Evolutionary conservation across 805 yeast species (phyloP).

Genomic region (Ogataea henricii): DNA sequence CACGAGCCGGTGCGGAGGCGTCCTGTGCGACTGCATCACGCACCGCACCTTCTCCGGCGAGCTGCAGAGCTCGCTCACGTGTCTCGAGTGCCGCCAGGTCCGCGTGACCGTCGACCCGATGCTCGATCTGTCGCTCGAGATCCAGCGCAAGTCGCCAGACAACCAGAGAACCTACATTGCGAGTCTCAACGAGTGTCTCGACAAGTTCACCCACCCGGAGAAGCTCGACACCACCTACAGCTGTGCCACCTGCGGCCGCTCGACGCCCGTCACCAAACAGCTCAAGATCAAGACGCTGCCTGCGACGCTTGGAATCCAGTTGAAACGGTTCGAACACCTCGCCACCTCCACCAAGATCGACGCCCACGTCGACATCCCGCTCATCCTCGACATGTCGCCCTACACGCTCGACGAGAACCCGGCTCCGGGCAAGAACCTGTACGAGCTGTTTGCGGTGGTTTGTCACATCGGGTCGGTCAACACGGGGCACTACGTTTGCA

Average conservation of each 20-base stretch:
- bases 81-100: slow-evolving; percentile 64
- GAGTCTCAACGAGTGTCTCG: slow-evolving; percentile 63
- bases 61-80: slow-evolving; percentile 75
- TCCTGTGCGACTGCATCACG: slow-evolving; percentile 70
- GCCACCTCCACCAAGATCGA: slow-evolving; percentile 70
- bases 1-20: slow-evolving; percentile 27
- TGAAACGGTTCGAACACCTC: slow-evolving; percentile 75
- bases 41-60: slow-evolving; percentile 85
- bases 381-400: slow-evolving; percentile 67
- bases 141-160: slow-evolving; percentile 40
- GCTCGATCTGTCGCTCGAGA: slow-evolving; percentile 84
- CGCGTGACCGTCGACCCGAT: slow-evolving; percentile 84
- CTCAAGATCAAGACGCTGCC: slow-evolving; percentile 71
- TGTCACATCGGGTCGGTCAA: slow-evolving; percentile 91
- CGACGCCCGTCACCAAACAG: slow-evolving; percentile 70
- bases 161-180: slow-evolving; percentile 25
- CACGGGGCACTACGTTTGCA: slow-evolving; percentile 91
- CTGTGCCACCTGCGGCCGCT: slow-evolving; percentile 65
- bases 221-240: slow-evolving; percentile 70
- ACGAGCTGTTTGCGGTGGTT: slow-evolving; percentile 84
- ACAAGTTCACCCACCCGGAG: slow-evolving; percentile 77
- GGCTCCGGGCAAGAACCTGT: slow-evolving; percentile 39
- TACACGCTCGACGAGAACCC: slow-evolving; percentile 40
- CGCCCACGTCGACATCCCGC: slow-evolving; percentile 69
- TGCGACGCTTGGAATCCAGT: slow-evolving; percentile 77